phyloP scores from a whole-genome alignment of 257 asterid genomes.

The Osmanthus fragrans region DNA sequence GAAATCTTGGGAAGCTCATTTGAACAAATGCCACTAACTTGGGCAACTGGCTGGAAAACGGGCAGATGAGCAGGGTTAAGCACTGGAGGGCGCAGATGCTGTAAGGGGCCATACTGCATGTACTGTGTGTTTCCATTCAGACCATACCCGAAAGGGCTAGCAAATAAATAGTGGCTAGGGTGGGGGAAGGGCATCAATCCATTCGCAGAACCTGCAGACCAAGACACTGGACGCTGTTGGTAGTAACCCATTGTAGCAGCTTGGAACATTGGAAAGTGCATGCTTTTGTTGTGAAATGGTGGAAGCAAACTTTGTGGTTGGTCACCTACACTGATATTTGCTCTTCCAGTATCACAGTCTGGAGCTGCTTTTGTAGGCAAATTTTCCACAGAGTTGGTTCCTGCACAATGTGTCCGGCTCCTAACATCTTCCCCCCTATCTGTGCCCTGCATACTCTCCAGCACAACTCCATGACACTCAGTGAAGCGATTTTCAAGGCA shows the following conservation, averaged over 20 bases:
- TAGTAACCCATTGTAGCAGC: conserved; percentile 71
- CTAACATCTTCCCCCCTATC: conserved; percentile 31
- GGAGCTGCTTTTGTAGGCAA: conserved; percentile 42
- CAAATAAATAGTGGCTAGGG: conserved; percentile 63
- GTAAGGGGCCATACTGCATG: conserved; percentile 70
- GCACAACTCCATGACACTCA: conserved; percentile 32
- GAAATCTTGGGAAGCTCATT: conserved; percentile 46
- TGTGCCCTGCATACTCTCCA: conserved; percentile 27
- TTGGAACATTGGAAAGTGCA: conserved; percentile 68
- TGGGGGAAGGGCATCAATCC: conserved; percentile 67
- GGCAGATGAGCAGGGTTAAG: conserved; percentile 56
- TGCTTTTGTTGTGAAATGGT: conserved; percentile 56
- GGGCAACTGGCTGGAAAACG: conserved; percentile 60
- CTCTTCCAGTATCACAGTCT: conserved; percentile 39
- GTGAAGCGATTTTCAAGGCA: conserved; percentile 39
- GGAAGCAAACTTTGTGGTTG: conserved; percentile 60
- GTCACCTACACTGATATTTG: conserved; percentile 37
- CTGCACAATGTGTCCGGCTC: conserved; percentile 34
- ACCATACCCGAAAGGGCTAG: conserved; percentile 64
- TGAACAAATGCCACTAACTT: conserved; percentile 40
- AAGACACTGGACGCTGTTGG: conserved; percentile 70
- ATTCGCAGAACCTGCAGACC: conserved; percentile 65
- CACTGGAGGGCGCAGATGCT: conserved; percentile 55
- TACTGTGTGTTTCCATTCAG: conserved; percentile 57
- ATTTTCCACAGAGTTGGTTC: conserved; percentile 27